Conservation (phyloP, 1,284 basidiomycete genomes). For the Prillingera fragicola region DNA sequence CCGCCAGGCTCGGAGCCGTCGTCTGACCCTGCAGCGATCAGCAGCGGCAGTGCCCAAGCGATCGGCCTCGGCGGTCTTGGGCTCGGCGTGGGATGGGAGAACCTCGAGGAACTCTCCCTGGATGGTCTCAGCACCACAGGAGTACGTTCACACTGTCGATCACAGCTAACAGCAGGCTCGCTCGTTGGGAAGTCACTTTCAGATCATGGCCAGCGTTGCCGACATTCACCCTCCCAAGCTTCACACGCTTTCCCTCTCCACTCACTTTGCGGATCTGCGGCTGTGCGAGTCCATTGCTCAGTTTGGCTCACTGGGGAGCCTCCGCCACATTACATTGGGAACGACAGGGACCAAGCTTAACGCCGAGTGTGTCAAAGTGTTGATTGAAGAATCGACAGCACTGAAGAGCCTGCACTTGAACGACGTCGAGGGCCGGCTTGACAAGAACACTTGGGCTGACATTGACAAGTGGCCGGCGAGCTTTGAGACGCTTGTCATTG, state of each 20-base stretch:
- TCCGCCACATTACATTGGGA: conserved; percentile 21
- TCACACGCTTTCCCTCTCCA: conserved; percentile 21
- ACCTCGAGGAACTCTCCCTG: conserved; percentile 19
- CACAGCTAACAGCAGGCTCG: conserved; percentile 15
- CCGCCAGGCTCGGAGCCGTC: conserved; percentile 1
- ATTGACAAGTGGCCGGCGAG: conserved; percentile 24
- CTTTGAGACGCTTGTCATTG: conserved; percentile 19
- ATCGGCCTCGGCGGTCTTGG: conserved; percentile 9
- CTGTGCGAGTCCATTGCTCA: conserved; percentile 19
- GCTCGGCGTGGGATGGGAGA: conserved; percentile 28
- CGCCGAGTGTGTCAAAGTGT: conserved; percentile 19
- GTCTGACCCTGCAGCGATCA: background rate
- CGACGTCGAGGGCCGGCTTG: conserved; percentile 30
- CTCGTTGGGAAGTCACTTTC: conserved; percentile 19
- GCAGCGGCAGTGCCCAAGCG: conserved; percentile 3
- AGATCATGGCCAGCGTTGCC: conserved; percentile 11
- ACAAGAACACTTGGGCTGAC: conserved; percentile 27
- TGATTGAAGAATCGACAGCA: conserved; percentile 19
- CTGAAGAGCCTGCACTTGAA: conserved; percentile 21
- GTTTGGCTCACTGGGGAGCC: conserved; percentile 20
- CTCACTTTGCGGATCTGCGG: conserved; percentile 25
- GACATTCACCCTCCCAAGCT: conserved; percentile 3
- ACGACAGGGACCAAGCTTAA: conserved; percentile 29
- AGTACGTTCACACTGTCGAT: background rate
- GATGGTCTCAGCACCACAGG: conserved; percentile 8